Base-by-base conservation (phyloP, 768 basidiomycete genomes). In the Tricholoma sp. region DNA sequence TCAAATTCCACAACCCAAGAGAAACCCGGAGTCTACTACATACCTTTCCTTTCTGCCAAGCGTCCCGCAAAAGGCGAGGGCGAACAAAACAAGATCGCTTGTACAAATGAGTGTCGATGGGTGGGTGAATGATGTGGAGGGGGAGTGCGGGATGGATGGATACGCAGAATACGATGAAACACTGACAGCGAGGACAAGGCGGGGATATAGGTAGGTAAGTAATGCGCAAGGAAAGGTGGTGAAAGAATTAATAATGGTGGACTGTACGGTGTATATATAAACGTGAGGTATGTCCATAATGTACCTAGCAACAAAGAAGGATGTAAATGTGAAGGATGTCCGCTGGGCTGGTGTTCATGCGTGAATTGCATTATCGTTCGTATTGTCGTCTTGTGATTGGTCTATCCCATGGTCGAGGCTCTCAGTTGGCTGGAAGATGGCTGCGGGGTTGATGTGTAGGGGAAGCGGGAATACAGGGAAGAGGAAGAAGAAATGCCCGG, bases 351-450 rank as follows among this genome's bases (percentile, higher is more conserved):
- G 32, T 54, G 52, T 59, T 58, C 52, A 59, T 63, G 60, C 64
- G 47, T 65, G 59, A 61, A 56, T 56, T 61, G 59, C 55, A 58
- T 52, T 59, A 57, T 60, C 51, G 61, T 63, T 62, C 61, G 59
- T 54, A 58, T 52, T 59, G 57, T 60, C 49, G 61, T 63, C 64
- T 63, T 59, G 56, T 63, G 37, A 51, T 56, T 58, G 60, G 60
- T 62, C 63, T 58, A 58, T 57, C 63, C 61, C 54, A 54, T 49
- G 29, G 57, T 53, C 29, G 39, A 57, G 61, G 55, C 45, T 63
- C 56, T 61, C 59, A 54, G 21, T 46, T 60, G 54, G 59, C 55
- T 61, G 58, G 60, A 60, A 59, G 57, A 61, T 58, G 57, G 62
- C 55, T 52, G 45, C 22, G 24, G 22, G 56, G 11, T 10, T 29